Percentiles rank a stretch among this genome's conserved stretches.
Conservation (phyloP, 441 rosid genomes). For the Gossypium aridum region DNA sequence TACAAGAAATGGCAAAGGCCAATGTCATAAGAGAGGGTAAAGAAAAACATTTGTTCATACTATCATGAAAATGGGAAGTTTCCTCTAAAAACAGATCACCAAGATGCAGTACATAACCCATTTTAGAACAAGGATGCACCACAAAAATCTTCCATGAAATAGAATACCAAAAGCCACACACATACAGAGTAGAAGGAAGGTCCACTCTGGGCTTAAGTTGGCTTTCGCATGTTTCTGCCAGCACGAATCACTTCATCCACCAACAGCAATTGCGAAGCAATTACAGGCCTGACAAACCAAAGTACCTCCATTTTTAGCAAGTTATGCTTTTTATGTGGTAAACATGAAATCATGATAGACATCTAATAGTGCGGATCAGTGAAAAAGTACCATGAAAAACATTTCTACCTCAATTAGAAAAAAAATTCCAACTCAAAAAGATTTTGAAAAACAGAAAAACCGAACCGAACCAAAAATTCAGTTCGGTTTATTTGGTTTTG, state of each 20-base stretch:
- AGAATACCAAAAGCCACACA: background rate
- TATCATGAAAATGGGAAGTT: background rate
- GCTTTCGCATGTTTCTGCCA: constrained; percentile 94
- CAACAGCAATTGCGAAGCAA: constrained; percentile 82
- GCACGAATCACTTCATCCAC: constrained; percentile 97
- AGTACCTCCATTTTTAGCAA: background rate
- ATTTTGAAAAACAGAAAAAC: too few relatives aligned
- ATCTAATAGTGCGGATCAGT: too few relatives aligned
- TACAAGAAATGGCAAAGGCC: background rate
- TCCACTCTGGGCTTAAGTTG: constrained; percentile 25
- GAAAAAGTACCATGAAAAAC: too few relatives aligned
- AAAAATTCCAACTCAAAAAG: too few relatives aligned
- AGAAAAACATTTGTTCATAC: background rate
- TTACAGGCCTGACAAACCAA: constrained; percentile 62
- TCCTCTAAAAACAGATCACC: background rate
- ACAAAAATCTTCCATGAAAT: background rate
- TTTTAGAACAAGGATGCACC: background rate
- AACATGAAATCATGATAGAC: background rate
- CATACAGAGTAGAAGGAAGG: background rate
- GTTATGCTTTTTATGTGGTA: background rate
- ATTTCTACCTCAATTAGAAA: too few relatives aligned
- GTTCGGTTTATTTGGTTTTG: too few relatives aligned
- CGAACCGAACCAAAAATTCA: too few relatives aligned
- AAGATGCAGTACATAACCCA: background rate
- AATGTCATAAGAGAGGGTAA: too few relatives aligned